A percentile compares a stretch with the other conserved stretches of the same genome.
phyloP scores from a whole-genome alignment of 2,329 filamentous ascomycete species.

The Aspergillus vadensis region DNA sequence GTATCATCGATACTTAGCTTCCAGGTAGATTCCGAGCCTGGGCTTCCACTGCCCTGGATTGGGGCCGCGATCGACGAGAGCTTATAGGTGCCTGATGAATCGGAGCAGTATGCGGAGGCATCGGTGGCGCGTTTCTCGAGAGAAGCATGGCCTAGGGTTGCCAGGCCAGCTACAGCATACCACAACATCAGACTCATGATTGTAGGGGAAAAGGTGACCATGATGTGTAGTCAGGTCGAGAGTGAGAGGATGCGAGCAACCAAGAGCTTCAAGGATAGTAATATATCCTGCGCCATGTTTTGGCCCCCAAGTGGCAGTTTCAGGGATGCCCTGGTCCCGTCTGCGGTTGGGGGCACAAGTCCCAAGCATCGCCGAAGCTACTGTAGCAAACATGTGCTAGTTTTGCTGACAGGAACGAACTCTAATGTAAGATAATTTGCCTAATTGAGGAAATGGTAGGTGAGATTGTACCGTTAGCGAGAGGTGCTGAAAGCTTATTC shows the following conservation, averaged over 20 bases:
- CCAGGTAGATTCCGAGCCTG: constrained; percentile 28
- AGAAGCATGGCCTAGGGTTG: constrained; percentile 16
- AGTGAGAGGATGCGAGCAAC: no score
- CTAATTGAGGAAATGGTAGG: neutral
- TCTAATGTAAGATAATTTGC: neutral
- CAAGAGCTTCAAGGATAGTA: neutral
- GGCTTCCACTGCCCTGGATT: constrained; percentile 22
- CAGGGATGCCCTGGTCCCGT: neutral
- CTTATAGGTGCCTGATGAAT: constrained; percentile 30
- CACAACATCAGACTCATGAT: neutral
- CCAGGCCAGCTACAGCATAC: constrained; percentile 9
- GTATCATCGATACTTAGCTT: constrained; percentile 31
- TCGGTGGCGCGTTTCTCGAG: constrained; percentile 20
- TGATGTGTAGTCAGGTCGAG: neutral
- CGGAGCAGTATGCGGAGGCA: constrained; percentile 31
- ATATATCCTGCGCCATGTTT: neutral
- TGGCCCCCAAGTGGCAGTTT: neutral
- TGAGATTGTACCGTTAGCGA: no score
- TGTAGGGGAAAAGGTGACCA: neutral
- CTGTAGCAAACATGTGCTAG: neutral
- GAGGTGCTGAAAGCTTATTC: neutral
- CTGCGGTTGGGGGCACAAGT: neutral
- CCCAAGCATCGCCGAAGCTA: neutral
- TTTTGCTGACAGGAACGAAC: neutral
- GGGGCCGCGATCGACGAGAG: constrained; percentile 25